phyloP scores from a whole-genome alignment of 805 yeast species.

The Saturnispora besseyi region DNA sequence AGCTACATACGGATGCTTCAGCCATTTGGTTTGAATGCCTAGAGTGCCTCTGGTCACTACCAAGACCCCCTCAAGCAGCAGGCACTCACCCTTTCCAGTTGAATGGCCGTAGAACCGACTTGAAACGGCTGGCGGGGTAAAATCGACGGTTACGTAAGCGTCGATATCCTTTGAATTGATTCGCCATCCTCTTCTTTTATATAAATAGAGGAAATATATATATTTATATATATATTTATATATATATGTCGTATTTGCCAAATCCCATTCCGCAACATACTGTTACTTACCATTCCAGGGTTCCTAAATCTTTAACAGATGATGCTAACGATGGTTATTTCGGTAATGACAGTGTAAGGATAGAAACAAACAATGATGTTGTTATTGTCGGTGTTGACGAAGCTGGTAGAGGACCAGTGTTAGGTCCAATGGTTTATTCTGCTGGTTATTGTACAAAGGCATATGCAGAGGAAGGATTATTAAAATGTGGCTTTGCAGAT shows the following conservation, averaged over 20 bases:
- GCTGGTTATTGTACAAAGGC: conserved; percentile 62
- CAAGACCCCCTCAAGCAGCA: too few species aligned
- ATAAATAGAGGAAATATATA: too few species aligned
- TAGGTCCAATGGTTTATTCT: conserved; percentile 98
- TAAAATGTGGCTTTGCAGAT: conserved; percentile 79
- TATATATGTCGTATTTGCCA: not conserved
- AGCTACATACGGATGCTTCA: too few species aligned
- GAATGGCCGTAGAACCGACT: too few species aligned
- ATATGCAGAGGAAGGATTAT: conserved; percentile 38
- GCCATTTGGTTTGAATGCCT: too few species aligned
- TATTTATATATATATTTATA: too few species aligned
- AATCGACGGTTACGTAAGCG: too few species aligned
- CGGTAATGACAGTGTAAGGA: not conserved
- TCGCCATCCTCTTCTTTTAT: too few species aligned
- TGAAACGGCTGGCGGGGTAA: too few species aligned
- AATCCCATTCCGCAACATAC: conserved; percentile 5
- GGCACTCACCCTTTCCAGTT: too few species aligned
- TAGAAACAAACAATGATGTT: conserved; percentile 15
- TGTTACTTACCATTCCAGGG: conserved; percentile 5
- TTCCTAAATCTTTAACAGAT: not conserved
- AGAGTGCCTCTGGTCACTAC: too few species aligned
- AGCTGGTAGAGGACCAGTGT: conserved; percentile 97
- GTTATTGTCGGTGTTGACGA: conserved; percentile 88
- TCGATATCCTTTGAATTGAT: too few species aligned
- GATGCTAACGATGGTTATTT: not conserved